phyloP scores from a whole-genome alignment of 495 filamentous ascomycete species.

The Penicillium paxilli region DNA sequence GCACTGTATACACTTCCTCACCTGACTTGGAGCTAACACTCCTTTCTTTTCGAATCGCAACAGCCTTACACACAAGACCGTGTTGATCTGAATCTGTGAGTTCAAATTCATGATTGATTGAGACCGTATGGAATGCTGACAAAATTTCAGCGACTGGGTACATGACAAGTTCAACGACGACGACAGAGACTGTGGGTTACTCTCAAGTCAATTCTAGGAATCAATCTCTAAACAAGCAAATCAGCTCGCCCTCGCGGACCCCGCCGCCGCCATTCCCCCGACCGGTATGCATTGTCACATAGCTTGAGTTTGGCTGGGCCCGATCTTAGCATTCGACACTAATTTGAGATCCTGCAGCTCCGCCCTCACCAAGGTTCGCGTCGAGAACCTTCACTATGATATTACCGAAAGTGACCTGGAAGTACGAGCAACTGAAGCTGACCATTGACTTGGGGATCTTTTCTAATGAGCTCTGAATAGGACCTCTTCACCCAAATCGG shows the following conservation, averaged over 20 bases:
- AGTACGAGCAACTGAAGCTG: slow-evolving; percentile 44
- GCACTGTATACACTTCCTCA: slow-evolving; percentile 43
- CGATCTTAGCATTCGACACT: slow-evolving; percentile 4
- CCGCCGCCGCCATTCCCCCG: slow-evolving; percentile 48
- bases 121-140: slow-evolving; percentile 12
- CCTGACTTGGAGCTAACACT: slow-evolving; percentile 59
- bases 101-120: slow-evolving; percentile 1
- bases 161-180: slow-evolving; percentile 80
- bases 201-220: background rate
- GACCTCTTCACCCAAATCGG: slow-evolving; percentile 80
- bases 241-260: slow-evolving; percentile 28
- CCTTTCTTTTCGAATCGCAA: slow-evolving; percentile 47
- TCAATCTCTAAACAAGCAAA: background rate
- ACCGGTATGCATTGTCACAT: slow-evolving; percentile 49
- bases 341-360: slow-evolving; percentile 31
- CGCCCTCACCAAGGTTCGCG: slow-evolving; percentile 69
- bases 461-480: slow-evolving; percentile 40
- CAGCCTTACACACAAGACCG: slow-evolving; percentile 57
- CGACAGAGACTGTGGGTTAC: slow-evolving; percentile 47
- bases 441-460: background rate
- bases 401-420: slow-evolving; percentile 83
- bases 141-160: slow-evolving; percentile 75
- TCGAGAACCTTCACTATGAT: slow-evolving; percentile 94
- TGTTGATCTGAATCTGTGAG: slow-evolving; percentile 57
- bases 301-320: background rate